Base-by-base conservation (phyloP, 768 basidiomycete genomes). In the Suillus ampliporus region DNA sequence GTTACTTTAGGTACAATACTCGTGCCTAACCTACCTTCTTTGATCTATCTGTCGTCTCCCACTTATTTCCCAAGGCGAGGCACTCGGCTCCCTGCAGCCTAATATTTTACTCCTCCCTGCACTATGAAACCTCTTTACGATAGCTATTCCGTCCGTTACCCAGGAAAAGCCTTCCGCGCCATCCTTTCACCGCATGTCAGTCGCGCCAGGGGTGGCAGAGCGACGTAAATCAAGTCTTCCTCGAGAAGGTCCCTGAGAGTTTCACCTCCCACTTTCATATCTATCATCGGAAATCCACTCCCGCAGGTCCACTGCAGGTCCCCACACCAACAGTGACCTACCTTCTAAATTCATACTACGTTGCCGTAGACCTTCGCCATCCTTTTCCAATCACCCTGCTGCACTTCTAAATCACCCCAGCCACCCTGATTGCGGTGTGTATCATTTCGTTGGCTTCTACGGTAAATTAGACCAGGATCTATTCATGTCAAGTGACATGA, bases 151-250 rank as follows among this genome's bases (percentile, higher is more conserved):
- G 57, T n/a, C 63, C 46, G 38, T 60, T 23, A 35, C 35, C 21
- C 35, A 54, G 15, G 35, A 54, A 38, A 54, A 15, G 53, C 53
- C n/a, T 54, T 61, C 63, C 60, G 61, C 63, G 35, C 63, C 43
- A 37, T 48, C 64, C 60, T 64, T 57, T 60, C 52, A 53, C 46
- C 51, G 60, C 64, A 65, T 61, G 60, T 54, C 63, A 62, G 26
- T 48, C 61, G 23, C 44, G 40, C 60, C 62, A 63, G 38, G 58
- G 59, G 31, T 57, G 64, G 23, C 59, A 66, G 7, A 64, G 23
- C 65, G 57, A 75, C 74, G 74, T 73, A 75, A 75, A 63, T 31
- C 64, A 56, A 38, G 52, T 5, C 43, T 61, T 59, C 62, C 62
- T 63, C 63, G 41, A 48, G 43, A 35, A 41, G 11, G 21, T 66